These are phyloP conservation scores for Aspergillus carbonarius DNA, from an alignment of 2,329 filamentous ascomycete genomes.

Conservation along the genomic window DNA sequence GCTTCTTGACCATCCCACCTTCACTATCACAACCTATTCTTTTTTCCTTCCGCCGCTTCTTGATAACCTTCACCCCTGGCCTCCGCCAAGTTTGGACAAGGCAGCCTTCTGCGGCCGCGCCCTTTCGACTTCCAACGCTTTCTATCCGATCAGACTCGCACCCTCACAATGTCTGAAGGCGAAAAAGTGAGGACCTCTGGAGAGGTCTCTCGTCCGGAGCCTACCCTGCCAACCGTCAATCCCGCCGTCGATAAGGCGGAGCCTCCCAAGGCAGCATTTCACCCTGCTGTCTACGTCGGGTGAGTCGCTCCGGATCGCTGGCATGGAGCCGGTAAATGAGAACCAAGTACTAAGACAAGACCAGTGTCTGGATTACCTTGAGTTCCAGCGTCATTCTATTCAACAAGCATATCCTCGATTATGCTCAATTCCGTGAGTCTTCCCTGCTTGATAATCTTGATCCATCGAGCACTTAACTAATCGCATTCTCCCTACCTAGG, in stretches of 20 bases:
- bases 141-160: conserved; percentile 42
- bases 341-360: conserved; percentile 15
- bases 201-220: conserved; percentile 53
- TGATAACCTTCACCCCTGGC: conserved; percentile 38
- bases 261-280: conserved; percentile 64
- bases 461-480: not conserved
- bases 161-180: conserved; percentile 60
- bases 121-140: conserved; percentile 52
- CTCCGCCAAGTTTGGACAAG: conserved; percentile 44
- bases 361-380: conserved; percentile 84
- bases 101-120: conserved; percentile 45
- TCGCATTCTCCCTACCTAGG: conserved; percentile 26
- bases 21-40: conserved; percentile 11
- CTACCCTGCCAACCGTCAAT: conserved; percentile 76
- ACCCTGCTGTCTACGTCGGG: conserved; percentile 82
- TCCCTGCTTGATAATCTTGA: not conserved
- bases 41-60: conserved; percentile 18
- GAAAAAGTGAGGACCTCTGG: conserved; percentile 84
- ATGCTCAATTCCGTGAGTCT: conserved; percentile 73
- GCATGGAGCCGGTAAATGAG: not conserved
- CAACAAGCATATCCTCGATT: conserved; percentile 98
- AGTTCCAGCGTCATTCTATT: conserved; percentile 95
- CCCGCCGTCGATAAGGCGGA: conserved; percentile 70
- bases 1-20: conserved; percentile 13
- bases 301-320: conserved; percentile 33